Evolutionary conservation across 108 stramenopile species (phyloP).

Genomic region (Chaetoceros tenuissimus): DNA sequence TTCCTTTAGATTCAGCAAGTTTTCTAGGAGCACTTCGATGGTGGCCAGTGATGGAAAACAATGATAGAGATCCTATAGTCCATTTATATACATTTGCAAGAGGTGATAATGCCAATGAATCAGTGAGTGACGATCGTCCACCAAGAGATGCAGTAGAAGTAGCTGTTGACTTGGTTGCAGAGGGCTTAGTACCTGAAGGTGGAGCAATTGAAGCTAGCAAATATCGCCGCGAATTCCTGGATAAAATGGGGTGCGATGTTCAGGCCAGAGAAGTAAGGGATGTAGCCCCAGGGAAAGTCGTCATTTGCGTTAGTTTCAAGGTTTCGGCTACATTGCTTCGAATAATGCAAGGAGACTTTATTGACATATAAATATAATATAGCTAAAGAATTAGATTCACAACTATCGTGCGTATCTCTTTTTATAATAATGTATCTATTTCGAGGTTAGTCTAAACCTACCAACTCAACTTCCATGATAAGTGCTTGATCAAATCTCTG

Average conservation of each 20-base stretch:
- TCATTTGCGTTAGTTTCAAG: slow-evolving; percentile 78
- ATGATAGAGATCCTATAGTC: slow-evolving; percentile 33
- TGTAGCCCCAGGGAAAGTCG: slow-evolving; percentile 79
- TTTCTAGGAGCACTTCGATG: slow-evolving; percentile 67
- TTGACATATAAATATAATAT: background rate
- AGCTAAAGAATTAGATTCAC: too few relatives aligned
- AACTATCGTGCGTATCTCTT: too few relatives aligned
- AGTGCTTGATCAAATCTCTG: slow-evolving; percentile 84
- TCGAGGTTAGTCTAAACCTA: slow-evolving; percentile 7
- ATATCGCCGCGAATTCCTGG: slow-evolving; percentile 46
- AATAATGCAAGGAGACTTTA: slow-evolving; percentile 71
- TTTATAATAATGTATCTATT: too few relatives aligned
- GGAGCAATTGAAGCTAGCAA: slow-evolving; percentile 23
- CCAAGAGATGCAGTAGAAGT: slow-evolving; percentile 38
- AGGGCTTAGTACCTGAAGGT: slow-evolving; percentile 45
- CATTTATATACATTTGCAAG: slow-evolving; percentile 75
- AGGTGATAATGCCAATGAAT: slow-evolving; percentile 11
- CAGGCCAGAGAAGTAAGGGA: slow-evolving; percentile 64
- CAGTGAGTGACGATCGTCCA: slow-evolving; percentile 1
- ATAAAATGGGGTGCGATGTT: slow-evolving; percentile 54
- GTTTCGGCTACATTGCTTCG: slow-evolving; percentile 49
- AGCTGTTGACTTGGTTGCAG: slow-evolving; percentile 57
- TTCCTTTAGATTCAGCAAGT: slow-evolving; percentile 51
- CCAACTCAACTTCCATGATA: slow-evolving; percentile 78
- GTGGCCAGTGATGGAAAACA: slow-evolving; percentile 45